These are phyloP conservation scores for Neurospora sp. DNA, from an alignment of 495 filamentous ascomycete species.

Conservation along the genomic window DNA sequence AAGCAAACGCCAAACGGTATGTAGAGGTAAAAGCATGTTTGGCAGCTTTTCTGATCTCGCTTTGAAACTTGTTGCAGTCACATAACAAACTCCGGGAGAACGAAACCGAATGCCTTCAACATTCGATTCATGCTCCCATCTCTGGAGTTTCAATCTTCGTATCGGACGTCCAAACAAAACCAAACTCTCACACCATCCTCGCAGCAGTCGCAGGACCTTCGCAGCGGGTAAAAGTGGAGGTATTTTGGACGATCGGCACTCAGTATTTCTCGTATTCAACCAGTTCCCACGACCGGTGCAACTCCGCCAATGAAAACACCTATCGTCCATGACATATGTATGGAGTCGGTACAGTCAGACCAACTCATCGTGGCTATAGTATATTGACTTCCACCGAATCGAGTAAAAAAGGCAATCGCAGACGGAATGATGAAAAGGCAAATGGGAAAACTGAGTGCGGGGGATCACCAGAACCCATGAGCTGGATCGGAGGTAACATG, in stretches of 20 bases:
- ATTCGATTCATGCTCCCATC: neutral
- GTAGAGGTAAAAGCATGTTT: neutral
- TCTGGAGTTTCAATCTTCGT: neutral
- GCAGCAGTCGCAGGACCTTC: neutral
- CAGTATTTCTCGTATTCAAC: constrained; percentile 3
- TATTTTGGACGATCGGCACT: constrained; percentile 1
- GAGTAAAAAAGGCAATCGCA: neutral
- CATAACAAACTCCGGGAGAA: neutral
- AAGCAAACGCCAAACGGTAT: neutral
- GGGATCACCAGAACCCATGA: neutral
- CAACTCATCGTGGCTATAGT: neutral
- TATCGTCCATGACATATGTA: neutral
- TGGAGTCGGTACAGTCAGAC: neutral
- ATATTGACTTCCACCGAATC: neutral
- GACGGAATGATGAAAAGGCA: neutral
- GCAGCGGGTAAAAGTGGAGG: neutral
- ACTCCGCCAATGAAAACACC: neutral
- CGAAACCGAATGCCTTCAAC: neutral
- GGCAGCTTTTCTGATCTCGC: neutral
- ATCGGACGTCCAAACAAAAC: neutral
- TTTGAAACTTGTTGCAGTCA: neutral
- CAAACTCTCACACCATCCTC: neutral
- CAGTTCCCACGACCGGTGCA: neutral
- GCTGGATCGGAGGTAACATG: neutral
- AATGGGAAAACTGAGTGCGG: neutral